Evolutionary conservation across 495 filamentous ascomycete genomes (phyloP).

Genomic region (Glutinoglossum americanum): DNA sequence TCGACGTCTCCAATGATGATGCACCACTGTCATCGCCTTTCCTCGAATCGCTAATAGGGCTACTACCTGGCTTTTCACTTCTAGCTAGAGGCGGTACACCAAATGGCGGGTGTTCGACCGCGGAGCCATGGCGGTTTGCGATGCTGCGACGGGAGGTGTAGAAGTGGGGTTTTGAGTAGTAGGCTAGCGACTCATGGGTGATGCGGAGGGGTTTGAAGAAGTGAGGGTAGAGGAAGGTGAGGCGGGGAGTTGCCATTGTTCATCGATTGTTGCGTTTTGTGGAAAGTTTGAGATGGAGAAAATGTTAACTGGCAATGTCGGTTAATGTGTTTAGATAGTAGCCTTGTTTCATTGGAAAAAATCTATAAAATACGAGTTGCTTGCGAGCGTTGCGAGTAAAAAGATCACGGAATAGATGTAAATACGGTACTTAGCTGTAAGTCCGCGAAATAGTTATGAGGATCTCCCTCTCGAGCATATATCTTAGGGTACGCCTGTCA

Average conservation of each 20-base stretch:
- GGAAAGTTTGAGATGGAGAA: too few relatives aligned
- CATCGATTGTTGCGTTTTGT: not conserved
- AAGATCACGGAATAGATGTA: too few relatives aligned
- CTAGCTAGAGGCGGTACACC: constrained; percentile 8
- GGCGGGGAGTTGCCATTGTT: constrained; percentile 18
- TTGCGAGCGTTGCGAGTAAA: too few relatives aligned
- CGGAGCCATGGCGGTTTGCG: constrained; percentile 36
- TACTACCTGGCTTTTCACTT: constrained; percentile 2
- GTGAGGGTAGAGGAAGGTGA: constrained; percentile 20
- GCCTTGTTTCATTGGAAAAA: too few relatives aligned
- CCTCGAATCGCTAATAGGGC: too few relatives aligned
- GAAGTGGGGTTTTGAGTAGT: not conserved
- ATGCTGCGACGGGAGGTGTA: constrained; percentile 8
- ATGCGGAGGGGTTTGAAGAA: constrained; percentile 10
- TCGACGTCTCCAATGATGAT: not conserved
- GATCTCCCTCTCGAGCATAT: too few relatives aligned
- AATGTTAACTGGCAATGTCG: too few relatives aligned
- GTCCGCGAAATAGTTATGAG: too few relatives aligned
- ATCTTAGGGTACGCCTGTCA: too few relatives aligned
- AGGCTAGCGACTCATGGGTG: not conserved
- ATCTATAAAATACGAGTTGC: too few relatives aligned
- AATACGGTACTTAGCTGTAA: too few relatives aligned
- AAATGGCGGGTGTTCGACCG: constrained; percentile 31
- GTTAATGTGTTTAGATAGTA: too few relatives aligned
- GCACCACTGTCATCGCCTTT: constrained; percentile 2